A percentile compares a stretch with the other conserved stretches of the same genome.
These are phyloP conservation scores for Puccinellia tenuiflora DNA, from an alignment of 176 grass and related monocot species.

Conservation along the genomic window DNA sequence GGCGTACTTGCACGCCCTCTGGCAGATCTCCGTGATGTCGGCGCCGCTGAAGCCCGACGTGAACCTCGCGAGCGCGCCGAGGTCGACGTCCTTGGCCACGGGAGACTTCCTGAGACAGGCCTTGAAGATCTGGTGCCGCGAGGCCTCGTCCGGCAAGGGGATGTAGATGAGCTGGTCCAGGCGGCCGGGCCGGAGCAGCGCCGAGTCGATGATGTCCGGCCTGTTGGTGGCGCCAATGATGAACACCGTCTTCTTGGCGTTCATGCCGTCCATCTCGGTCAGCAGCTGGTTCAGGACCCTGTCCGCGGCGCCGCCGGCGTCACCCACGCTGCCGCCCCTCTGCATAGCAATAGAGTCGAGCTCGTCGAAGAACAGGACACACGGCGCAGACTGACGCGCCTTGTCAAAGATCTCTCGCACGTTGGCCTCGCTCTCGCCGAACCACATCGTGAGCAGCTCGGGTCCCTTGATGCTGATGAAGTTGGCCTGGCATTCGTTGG, in stretches of 20 bases:
- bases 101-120: conserved; percentile 48
- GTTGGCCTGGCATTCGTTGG: conserved; percentile 70
- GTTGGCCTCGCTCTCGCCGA: conserved; percentile 68
- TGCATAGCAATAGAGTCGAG: conserved; percentile 56
- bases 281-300: conserved; percentile 58
- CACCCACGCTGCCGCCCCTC: conserved; percentile 41
- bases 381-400: conserved; percentile 49
- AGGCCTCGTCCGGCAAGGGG: conserved; percentile 53
- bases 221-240: conserved; percentile 64
- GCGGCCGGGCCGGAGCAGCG: conserved; percentile 51
- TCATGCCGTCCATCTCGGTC: conserved; percentile 74
- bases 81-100: conserved; percentile 37
- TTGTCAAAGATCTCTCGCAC: conserved; percentile 60
- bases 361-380: conserved; percentile 71
- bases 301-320: conserved; percentile 43
- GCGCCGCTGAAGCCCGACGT: conserved; percentile 58
- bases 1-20: conserved; percentile 57
- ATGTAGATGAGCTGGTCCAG: conserved; percentile 72
- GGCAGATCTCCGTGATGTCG: conserved; percentile 59
- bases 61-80: conserved; percentile 38
- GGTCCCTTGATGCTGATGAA: conserved; percentile 68
- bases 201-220: conserved; percentile 54
- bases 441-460: conserved; percentile 65
- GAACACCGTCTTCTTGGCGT: conserved; percentile 66
- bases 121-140: conserved; percentile 47